A percentile compares a stretch with the other conserved stretches of the same genome.
Conservation (phyloP, 192 early-diverging fungal genomes). For the Linnemannia elongata region DNA sequence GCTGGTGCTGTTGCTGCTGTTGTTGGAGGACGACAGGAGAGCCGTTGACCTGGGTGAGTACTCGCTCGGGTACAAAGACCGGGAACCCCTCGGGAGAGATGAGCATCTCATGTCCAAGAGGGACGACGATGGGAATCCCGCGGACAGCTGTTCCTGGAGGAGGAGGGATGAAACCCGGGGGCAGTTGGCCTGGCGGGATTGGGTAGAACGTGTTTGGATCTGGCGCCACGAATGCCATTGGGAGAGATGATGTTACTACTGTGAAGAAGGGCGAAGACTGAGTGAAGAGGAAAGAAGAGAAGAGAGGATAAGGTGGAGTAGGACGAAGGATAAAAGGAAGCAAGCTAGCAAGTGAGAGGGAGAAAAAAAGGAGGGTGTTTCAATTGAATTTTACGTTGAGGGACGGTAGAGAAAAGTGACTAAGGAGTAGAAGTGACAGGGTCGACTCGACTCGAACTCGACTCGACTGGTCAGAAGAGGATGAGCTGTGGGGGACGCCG, state of each 20-base stretch:
- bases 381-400: too few relatives aligned
- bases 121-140: slow-evolving; percentile 53
- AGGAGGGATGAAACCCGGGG: slow-evolving; percentile 45
- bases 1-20: slow-evolving; percentile 27
- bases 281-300: neutral
- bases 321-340: too few relatives aligned
- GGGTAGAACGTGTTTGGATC: slow-evolving; percentile 50
- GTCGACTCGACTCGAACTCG: neutral
- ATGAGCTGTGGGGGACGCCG: neutral
- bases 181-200: slow-evolving; percentile 45
- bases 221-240: slow-evolving; percentile 41
- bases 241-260: neutral
- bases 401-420: neutral
- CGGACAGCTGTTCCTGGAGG: slow-evolving; percentile 49
- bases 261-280: neutral
- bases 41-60: neutral
- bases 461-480: too few relatives aligned
- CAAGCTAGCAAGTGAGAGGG: too few relatives aligned
- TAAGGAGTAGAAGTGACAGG: neutral
- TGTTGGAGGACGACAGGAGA: slow-evolving; percentile 13
- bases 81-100: slow-evolving; percentile 56
- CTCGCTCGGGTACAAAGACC: slow-evolving; percentile 48
- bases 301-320: too few relatives aligned
- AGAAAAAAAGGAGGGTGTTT: too few relatives aligned
- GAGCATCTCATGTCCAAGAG: slow-evolving; percentile 50